Evolutionary conservation across 2,329 filamentous ascomycete genomes (phyloP).

Genomic region (Diaporthe aspalathi): DNA sequence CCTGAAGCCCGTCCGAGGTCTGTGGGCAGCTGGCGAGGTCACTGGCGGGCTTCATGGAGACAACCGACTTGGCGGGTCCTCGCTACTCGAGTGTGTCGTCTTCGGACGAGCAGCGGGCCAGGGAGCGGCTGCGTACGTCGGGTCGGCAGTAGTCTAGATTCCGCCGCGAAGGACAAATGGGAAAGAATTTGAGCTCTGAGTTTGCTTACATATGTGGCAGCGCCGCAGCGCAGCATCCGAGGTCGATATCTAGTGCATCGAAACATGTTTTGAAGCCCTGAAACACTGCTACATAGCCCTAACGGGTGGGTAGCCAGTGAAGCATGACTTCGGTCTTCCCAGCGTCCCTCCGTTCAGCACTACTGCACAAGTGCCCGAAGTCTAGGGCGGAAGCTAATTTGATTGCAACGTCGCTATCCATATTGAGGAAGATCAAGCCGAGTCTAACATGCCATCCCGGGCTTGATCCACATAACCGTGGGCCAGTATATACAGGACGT

Average conservation of each 20-base stretch:
- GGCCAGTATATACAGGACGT: no score
- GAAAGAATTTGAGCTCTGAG: not conserved
- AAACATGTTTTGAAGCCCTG: constrained; percentile 28
- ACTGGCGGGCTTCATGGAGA: constrained; percentile 81
- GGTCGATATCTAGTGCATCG: constrained; percentile 6
- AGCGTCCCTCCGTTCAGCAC: not conserved
- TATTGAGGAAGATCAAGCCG: not conserved
- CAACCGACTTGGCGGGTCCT: constrained; percentile 97
- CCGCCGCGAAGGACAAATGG: not conserved
- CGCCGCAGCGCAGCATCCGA: constrained; percentile 1
- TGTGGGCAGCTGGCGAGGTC: constrained; percentile 74
- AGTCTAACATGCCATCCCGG: no score
- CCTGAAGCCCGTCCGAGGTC: constrained; percentile 60
- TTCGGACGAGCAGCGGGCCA: constrained; percentile 70
- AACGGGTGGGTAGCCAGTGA: not conserved
- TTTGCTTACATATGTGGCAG: not conserved
- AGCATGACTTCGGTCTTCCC: no score
- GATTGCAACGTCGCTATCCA: constrained; percentile 1
- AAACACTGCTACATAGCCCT: constrained; percentile 15
- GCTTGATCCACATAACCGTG: no score
- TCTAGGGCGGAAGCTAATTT: not conserved
- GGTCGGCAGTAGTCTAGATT: not conserved
- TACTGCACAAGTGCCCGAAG: not conserved
- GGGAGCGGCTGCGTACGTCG: constrained; percentile 51
- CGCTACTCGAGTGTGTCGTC: constrained; percentile 94